Base-by-base conservation (phyloP, 2,329 filamentous ascomycete species). In the Claviceps quebecensis region DNA sequence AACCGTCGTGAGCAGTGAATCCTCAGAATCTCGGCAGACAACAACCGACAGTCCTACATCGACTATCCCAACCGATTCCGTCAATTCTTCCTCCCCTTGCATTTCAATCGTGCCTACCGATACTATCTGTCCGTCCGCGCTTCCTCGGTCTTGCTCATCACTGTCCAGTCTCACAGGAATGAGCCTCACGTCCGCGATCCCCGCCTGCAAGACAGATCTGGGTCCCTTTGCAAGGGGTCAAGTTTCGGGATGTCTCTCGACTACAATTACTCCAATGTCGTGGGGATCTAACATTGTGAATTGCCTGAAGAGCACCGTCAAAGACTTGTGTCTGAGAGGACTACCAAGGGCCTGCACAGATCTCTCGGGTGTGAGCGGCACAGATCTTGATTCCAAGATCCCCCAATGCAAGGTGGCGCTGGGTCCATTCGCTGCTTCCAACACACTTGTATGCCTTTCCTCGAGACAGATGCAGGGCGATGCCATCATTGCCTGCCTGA, bases 401-500 rank as follows among this genome's bases (percentile, higher is more conserved):
- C 38, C 34, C 4, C 1, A 5, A 13, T 54, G 53, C 39, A 39
- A 19, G 29, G 9, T 37, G 45, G 6, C 26, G 22, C 47, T 54
- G 38, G 53, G 53, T 13, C 53, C 53, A 17, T 54, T 54, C 13
- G 48, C 39, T n/a, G 34, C 45, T 19, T 22, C 14, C 16, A 7
- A 4, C 1, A 19, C 45, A 5, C 8, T 19, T 16, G n/a, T 43
- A 6, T 54, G 53, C 39, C n/a, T 54, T 7, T 29, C 2, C 2
- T 26, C 41, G 5, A 23, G 39, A 2, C 14, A 23, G 4, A 29
- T 13, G 17, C 7, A 17, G 13, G 53, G 53, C n/a, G 47, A 52
- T 8, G 34, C 45, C n/a, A 40, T 54, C 16, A 34, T 54, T 23
- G n/a, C 3, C 17, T 54, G 53, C 29, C 39, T 54, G 29, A 4